Evolutionary conservation across 495 filamentous ascomycete species (phyloP).

Genomic region (Extremus antarcticus): DNA sequence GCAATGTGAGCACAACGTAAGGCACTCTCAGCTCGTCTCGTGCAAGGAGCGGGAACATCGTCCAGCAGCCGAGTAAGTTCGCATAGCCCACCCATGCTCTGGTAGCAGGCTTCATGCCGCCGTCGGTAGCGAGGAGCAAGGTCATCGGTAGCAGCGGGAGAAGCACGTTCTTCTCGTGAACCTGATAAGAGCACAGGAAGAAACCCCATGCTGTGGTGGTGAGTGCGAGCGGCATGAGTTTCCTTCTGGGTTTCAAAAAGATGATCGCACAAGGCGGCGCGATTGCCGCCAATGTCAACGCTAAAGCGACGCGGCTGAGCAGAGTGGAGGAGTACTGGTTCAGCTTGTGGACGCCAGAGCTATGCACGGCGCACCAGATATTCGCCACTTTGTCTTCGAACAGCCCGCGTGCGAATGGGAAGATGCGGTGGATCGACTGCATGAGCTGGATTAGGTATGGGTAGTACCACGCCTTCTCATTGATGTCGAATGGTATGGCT

Average conservation of each 20-base stretch:
- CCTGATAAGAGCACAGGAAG: constrained; percentile 93
- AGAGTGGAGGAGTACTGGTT: constrained; percentile 44
- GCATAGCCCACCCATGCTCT: constrained; percentile 89
- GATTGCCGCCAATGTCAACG: constrained; percentile 66
- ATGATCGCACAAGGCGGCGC: constrained; percentile 65
- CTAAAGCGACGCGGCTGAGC: constrained; percentile 66
- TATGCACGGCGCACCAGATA: constrained; percentile 87
- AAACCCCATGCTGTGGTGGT: constrained; percentile 87
- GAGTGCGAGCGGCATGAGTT: constrained; percentile 65
- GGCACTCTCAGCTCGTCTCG: constrained; percentile 75
- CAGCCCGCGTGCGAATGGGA: constrained; percentile 84
- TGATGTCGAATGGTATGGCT: constrained; percentile 46
- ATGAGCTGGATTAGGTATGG: constrained; percentile 60
- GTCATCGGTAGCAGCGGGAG: constrained; percentile 89
- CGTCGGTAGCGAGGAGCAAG: constrained; percentile 62
- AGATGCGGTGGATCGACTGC: constrained; percentile 79
- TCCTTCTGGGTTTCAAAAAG: constrained; percentile 65
- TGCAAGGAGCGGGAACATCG: constrained; percentile 79
- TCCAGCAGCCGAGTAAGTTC: constrained; percentile 86
- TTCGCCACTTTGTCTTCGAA: constrained; percentile 99
- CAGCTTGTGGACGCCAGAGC: constrained; percentile 62
- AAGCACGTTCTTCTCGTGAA: constrained; percentile 93
- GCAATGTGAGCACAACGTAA: constrained; percentile 67
- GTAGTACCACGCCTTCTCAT: constrained; percentile 57
- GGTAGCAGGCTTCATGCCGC: constrained; percentile 60